Conservation (phyloP, 768 basidiomycete species). For the Boletales sp. region DNA sequence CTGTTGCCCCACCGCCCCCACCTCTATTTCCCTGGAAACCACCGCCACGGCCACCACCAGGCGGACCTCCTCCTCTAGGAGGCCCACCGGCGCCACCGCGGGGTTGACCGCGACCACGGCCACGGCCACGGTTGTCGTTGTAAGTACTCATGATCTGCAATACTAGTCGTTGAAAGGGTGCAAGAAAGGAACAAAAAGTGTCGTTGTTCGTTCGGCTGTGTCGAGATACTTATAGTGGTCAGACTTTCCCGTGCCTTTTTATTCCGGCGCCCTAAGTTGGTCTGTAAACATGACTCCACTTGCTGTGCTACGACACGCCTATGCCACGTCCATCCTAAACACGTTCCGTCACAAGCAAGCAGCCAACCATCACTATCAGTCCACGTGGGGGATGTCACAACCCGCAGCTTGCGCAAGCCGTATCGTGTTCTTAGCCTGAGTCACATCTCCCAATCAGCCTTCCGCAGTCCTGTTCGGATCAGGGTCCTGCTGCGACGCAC, state of each 20-base stretch:
- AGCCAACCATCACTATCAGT: conserved; percentile 10
- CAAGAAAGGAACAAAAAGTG: not conserved
- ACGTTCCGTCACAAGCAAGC: no score
- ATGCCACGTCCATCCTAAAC: no score
- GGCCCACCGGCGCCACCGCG: conserved; percentile 5
- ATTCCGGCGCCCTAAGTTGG: not conserved
- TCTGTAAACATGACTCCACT: not conserved
- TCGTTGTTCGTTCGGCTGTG: not conserved
- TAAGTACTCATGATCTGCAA: conserved; percentile 10
- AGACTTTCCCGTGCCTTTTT: not conserved
- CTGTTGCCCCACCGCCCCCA: conserved; percentile 24
- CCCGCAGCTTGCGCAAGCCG: conserved; percentile 52
- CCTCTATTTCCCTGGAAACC: conserved; percentile 21
- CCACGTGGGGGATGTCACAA: conserved; percentile 46
- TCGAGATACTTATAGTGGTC: conserved; percentile 6
- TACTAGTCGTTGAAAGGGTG: not conserved
- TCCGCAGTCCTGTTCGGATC: not conserved
- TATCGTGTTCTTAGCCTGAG: conserved; percentile 50
- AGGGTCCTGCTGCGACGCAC: not conserved
- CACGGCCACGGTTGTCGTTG: conserved; percentile 15
- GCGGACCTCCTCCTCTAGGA: not conserved
- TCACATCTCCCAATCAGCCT: not conserved
- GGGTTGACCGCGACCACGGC: conserved; percentile 16
- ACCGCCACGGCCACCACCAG: conserved; percentile 1
- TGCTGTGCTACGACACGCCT: no score